These are phyloP conservation scores for Metschnikowia vanudenii DNA, from an alignment of 805 yeast genomes.

Conservation along the genomic window DNA sequence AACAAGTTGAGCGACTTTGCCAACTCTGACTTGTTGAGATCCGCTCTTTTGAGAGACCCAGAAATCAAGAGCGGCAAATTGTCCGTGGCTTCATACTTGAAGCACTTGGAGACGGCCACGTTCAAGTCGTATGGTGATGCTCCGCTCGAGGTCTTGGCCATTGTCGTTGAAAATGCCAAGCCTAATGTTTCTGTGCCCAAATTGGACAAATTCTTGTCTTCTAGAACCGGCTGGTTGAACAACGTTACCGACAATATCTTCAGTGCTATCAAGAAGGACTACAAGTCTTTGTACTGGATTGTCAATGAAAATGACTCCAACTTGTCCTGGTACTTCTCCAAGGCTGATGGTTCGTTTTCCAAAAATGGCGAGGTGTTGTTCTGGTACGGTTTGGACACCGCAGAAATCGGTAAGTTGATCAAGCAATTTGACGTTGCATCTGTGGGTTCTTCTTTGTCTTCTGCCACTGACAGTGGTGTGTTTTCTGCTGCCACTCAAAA, in stretches of 20 bases:
- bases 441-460: conserved; percentile 36
- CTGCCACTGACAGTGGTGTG: conserved; percentile 45
- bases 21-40: conserved; percentile 73
- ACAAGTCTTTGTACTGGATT: conserved; percentile 75
- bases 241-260: conserved; percentile 95
- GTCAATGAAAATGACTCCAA: conserved; percentile 89
- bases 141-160: conserved; percentile 90
- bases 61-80: conserved; percentile 67
- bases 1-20: conserved; percentile 66
- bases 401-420: conserved; percentile 62
- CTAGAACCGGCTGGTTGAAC: conserved; percentile 94
- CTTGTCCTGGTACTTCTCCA: conserved; percentile 85
- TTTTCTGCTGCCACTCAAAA: conserved; percentile 48
- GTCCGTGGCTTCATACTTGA: conserved; percentile 80
- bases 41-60: conserved; percentile 73
- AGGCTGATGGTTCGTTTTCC: conserved; percentile 91
- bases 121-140: conserved; percentile 92
- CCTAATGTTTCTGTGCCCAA: conserved; percentile 52
- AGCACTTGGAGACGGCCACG: conserved; percentile 56
- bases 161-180: conserved; percentile 52
- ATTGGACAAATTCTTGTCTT: conserved; percentile 81
- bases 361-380: conserved; percentile 86
- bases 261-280: conserved; percentile 74
- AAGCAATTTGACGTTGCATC: conserved; percentile 43
- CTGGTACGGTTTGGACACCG: conserved; percentile 88